Conservation (phyloP, 2,329 filamentous ascomycete genomes). For the Trichoderma citrinoviride region DNA sequence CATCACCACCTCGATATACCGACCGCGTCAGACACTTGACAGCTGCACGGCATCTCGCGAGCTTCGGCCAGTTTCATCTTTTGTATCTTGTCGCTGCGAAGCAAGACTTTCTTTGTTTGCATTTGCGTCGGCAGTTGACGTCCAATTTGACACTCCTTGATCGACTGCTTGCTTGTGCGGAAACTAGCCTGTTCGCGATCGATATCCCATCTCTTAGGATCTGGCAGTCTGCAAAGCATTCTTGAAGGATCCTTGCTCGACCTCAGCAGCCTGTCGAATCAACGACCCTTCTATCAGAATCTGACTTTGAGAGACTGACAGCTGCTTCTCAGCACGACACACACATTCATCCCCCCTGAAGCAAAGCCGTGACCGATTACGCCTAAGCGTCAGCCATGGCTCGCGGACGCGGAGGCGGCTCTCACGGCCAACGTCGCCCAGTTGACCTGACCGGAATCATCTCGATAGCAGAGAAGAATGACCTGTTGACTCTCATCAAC, state of each 20-base stretch:
- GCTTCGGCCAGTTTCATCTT: background rate
- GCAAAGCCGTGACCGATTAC: background rate
- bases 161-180: background rate
- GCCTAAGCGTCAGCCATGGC: conserved; percentile 35
- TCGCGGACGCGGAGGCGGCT: conserved; percentile 37
- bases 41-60: background rate
- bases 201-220: background rate
- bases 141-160: background rate
- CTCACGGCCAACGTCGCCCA: conserved; percentile 41
- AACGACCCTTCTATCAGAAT: background rate
- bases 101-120: background rate
- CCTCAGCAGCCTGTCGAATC: no score
- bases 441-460: conserved; percentile 53
- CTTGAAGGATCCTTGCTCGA: background rate
- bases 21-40: background rate
- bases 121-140: background rate
- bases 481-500: conserved; percentile 51
- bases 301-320: background rate
- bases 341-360: background rate
- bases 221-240: background rate
- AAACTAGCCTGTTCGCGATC: background rate
- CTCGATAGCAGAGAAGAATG: conserved; percentile 47
- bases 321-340: background rate
- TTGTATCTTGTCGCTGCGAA: background rate
- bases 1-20: background rate